Percentiles rank a stretch among this genome's conserved stretches.
Conservation (phyloP, 2,329 filamentous ascomycete genomes). For the Epichloe festucae region DNA sequence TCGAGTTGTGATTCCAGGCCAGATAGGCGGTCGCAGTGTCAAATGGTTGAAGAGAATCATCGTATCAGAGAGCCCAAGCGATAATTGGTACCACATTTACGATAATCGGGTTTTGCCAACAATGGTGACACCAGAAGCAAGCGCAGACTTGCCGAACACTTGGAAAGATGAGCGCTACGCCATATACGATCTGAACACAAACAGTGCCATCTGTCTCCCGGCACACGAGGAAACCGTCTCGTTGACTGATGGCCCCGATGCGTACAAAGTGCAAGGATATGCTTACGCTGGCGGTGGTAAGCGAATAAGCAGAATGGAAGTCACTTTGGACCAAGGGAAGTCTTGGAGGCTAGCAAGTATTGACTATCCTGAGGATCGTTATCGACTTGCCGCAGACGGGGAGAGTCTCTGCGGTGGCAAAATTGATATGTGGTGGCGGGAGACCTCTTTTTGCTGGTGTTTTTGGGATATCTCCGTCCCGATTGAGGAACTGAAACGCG, state of each 20-base stretch:
- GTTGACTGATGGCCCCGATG: constrained; percentile 31
- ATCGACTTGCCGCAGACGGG: constrained; percentile 47
- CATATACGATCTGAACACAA: constrained; percentile 83
- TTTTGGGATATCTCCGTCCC: constrained; percentile 71
- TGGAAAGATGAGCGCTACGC: constrained; percentile 88
- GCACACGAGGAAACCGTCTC: constrained; percentile 59
- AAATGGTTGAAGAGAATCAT: constrained; percentile 84
- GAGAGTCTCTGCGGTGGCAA: constrained; percentile 60
- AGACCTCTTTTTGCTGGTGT: constrained; percentile 81
- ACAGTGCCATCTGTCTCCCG: constrained; percentile 70
- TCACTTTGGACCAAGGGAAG: constrained; percentile 72
- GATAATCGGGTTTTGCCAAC: constrained; percentile 86
- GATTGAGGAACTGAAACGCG: constrained; percentile 44
- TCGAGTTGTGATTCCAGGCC: constrained; percentile 72
- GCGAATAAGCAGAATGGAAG: constrained; percentile 67
- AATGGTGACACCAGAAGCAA: constrained; percentile 70
- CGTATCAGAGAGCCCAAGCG: constrained; percentile 64
- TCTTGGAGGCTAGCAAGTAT: constrained; percentile 68
- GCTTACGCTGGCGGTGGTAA: constrained; percentile 83
- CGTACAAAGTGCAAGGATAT: constrained; percentile 63
- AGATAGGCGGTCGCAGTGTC: constrained; percentile 84
- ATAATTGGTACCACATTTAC: constrained; percentile 93
- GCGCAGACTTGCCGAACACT: constrained; percentile 57
- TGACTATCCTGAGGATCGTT: constrained; percentile 74
- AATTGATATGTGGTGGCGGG: constrained; percentile 70